These are phyloP conservation scores for Pichia sp. DNA, from an alignment of 1,139 yeast genomes.

Conservation along the genomic window DNA sequence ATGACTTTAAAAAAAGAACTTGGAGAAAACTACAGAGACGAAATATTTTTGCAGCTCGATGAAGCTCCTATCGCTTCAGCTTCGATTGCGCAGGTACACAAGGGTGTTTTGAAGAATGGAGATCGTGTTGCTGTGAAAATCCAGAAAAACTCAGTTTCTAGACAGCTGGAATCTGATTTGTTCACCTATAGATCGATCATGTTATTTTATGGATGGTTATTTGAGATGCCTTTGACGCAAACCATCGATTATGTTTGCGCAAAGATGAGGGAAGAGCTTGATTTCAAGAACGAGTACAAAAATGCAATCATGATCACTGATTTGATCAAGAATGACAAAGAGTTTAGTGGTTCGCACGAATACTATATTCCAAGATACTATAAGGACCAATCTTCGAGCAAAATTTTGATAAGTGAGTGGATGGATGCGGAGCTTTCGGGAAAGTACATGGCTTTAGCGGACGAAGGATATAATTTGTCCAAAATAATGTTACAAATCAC, in stretches of 20 bases:
- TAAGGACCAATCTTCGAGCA: slow-evolving; percentile 42
- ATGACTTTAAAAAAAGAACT: slow-evolving; percentile 42
- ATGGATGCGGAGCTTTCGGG: slow-evolving; percentile 63
- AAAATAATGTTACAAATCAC: slow-evolving; percentile 51
- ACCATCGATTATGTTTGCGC: slow-evolving; percentile 56
- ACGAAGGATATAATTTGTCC: slow-evolving; percentile 41
- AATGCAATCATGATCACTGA: slow-evolving; percentile 43
- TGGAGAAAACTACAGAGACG: slow-evolving; percentile 44
- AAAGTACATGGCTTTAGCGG: slow-evolving; percentile 41
- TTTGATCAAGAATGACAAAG: slow-evolving; percentile 35
- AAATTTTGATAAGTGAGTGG: slow-evolving; percentile 69
- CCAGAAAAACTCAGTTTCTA: slow-evolving; percentile 58
- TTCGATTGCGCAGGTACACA: slow-evolving; percentile 70
- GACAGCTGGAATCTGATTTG: slow-evolving; percentile 58
- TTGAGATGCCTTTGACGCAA: slow-evolving; percentile 60
- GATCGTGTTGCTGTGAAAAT: slow-evolving; percentile 63
- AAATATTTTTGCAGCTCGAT: slow-evolving; percentile 45
- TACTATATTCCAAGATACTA: slow-evolving; percentile 55
- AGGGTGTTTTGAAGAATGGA: slow-evolving; percentile 48
- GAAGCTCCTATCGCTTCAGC: slow-evolving; percentile 65
- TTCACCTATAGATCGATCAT: slow-evolving; percentile 52
- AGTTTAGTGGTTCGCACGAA: slow-evolving; percentile 30
- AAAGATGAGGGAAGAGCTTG: slow-evolving; percentile 57
- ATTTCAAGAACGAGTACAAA: slow-evolving; percentile 52
- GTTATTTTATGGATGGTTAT: slow-evolving; percentile 52